phyloP scores from a whole-genome alignment of 2,329 filamentous ascomycete species.

The Colletotrichum sp. region DNA sequence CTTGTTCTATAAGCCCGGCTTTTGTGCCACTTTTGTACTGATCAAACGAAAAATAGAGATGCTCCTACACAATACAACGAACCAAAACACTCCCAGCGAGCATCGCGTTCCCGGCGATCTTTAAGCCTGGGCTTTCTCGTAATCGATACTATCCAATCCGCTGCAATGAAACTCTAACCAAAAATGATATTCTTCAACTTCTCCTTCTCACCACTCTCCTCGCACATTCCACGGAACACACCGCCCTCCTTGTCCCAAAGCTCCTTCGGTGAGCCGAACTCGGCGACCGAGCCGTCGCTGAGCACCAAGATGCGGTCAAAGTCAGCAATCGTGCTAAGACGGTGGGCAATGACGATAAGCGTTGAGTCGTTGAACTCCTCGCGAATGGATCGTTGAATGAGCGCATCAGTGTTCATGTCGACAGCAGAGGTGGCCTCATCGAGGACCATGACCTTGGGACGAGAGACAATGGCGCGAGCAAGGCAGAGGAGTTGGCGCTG shows the following conservation, averaged over 20 bases:
- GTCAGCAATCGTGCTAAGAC: slow-evolving; percentile 75
- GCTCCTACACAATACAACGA: background rate
- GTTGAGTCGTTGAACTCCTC: slow-evolving; percentile 74
- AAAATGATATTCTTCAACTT: slow-evolving; percentile 54
- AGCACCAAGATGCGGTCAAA: slow-evolving; percentile 78
- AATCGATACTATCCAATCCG: background rate
- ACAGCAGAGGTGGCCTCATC: slow-evolving; percentile 83
- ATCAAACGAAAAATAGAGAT: background rate
- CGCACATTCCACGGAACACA: slow-evolving; percentile 68
- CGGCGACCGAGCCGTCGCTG: slow-evolving; percentile 69
- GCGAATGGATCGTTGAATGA: slow-evolving; percentile 76
- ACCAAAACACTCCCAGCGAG: background rate
- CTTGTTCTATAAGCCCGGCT: background rate
- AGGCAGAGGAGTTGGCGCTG: slow-evolving; percentile 80
- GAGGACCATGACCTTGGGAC: slow-evolving; percentile 79
- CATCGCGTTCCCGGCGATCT: background rate
- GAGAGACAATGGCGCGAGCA: slow-evolving; percentile 73
- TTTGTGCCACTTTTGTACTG: background rate
- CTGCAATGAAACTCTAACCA: background rate
- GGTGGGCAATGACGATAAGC: slow-evolving; percentile 68
- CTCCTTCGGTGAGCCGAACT: slow-evolving; percentile 70
- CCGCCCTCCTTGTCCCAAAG: slow-evolving; percentile 60
- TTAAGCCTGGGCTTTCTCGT: no score
- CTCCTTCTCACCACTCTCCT: slow-evolving; percentile 64
- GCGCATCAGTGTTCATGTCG: slow-evolving; percentile 76